Evolutionary conservation across 257 asterid genomes (phyloP).

Genomic region (Solanum paucissectum): DNA sequence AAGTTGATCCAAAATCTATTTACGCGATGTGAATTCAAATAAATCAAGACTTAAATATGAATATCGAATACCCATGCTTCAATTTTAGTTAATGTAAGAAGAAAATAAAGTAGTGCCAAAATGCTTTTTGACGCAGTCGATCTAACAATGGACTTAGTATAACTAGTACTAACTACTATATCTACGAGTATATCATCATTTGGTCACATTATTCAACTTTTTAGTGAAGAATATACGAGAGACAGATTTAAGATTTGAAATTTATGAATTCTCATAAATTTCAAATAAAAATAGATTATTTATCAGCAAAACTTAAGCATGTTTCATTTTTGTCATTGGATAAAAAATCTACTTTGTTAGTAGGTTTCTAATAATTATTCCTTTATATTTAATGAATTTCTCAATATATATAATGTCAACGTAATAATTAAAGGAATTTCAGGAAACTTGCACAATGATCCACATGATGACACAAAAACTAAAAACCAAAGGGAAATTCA

Average conservation of each 20-base stretch:
- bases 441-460: not conserved
- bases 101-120: not conserved
- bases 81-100: not conserved
- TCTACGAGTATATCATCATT: not conserved
- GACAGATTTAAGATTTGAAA: not conserved
- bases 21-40: not conserved
- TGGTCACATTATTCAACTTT: not conserved
- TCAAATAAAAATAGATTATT: not conserved
- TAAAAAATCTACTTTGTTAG: too few relatives aligned
- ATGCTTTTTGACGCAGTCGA: not conserved
- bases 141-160: not conserved
- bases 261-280: not conserved
- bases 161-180: not conserved
- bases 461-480: not conserved
- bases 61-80: not conserved
- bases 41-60: not conserved
- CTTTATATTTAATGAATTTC: too few relatives aligned
- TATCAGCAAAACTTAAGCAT: not conserved
- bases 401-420: not conserved
- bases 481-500: too few relatives aligned
- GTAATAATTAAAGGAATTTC: too few relatives aligned
- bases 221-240: not conserved
- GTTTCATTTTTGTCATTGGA: not conserved
- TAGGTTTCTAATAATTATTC: not conserved
- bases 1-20: not conserved